Base-by-base conservation (phyloP, 83 land plant genomes). In the Picea abies region DNA sequence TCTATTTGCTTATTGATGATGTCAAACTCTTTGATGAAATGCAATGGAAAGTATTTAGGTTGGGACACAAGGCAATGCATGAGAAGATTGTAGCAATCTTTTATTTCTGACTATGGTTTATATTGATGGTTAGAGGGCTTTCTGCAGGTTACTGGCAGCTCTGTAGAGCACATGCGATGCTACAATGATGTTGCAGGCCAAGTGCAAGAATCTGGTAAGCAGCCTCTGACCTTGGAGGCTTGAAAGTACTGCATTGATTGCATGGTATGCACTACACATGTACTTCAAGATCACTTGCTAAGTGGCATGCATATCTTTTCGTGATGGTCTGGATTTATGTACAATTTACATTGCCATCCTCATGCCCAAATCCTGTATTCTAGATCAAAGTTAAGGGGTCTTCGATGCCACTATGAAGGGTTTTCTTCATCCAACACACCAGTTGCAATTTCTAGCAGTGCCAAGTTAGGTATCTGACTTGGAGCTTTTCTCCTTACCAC, bases 131-230 rank as follows among this genome's bases (percentile, higher is more conserved):
- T 72, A 72, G 5, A 17, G 5, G 15, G 44, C 22, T 75, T 44
- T 81, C 25, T 83, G 65, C 77, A 92, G 95, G 95, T 81, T 14
- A 90, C 93, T 1, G 63, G 84, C 11, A 82, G 78, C 63, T 89
- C 95, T 14, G 85, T 93, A 25, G 95, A 91, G 79, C 93, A 93
- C 79, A 93, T 93, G 91, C 87, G 76, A 12, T 89, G 93, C 67
- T 91, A 89, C 64, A 84, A 81, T 68, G 93, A 93, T 82, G 93
- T 90, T 60, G 90, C 93, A 4, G 95, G 95, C 25, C 86, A 84
- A 37, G 78, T 93, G 66, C 95, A 93, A 84, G 95, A 91, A 83
- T 87, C 90, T 61, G 90, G 95, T 93, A 86, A 83, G 58, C 71
- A 80, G 10, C 35, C 49, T 26, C 17, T 69, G 73, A 69, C 15